Conservation (phyloP, 768 basidiomycete species). For the Lactifluus rugatus region DNA sequence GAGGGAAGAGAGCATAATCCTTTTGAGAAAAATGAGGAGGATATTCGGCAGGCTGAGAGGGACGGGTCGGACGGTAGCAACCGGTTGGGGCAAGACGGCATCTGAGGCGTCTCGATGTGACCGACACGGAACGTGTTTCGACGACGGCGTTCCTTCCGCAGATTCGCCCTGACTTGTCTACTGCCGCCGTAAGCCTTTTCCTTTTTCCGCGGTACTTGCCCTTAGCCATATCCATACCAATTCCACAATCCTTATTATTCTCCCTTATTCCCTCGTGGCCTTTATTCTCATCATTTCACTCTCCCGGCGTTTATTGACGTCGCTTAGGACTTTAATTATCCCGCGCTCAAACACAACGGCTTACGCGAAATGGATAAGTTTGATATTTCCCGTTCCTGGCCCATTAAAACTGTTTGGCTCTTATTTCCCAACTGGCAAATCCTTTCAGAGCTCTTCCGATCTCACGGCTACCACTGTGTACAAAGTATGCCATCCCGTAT, state of each 20-base stretch:
- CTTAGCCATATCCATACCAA: too few relatives aligned
- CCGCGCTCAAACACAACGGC: neutral
- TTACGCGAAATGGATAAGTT: slow-evolving; percentile 15
- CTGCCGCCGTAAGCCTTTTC: neutral
- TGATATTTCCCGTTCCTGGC: slow-evolving; percentile 11
- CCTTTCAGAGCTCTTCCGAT: slow-evolving; percentile 7
- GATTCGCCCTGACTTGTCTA: slow-evolving; percentile 23
- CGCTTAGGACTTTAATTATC: neutral
- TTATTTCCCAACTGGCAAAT: slow-evolving; percentile 10
- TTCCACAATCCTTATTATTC: too few relatives aligned
- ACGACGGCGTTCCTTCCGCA: slow-evolving; percentile 36
- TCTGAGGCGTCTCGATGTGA: slow-evolving; percentile 47
- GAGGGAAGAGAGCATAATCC: slow-evolving; percentile 24
- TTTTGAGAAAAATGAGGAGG: slow-evolving; percentile 37
- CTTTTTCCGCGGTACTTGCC: slow-evolving; percentile 3
- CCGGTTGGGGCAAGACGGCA: slow-evolving; percentile 42
- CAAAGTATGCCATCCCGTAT: neutral
- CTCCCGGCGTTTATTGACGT: neutral
- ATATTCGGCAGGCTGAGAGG: slow-evolving; percentile 33
- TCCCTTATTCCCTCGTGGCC: neutral
- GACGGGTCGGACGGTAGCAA: slow-evolving; percentile 45
- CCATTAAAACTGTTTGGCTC: slow-evolving; percentile 3
- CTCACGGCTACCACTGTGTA: neutral
- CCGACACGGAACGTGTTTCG: slow-evolving; percentile 73
- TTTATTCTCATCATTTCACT: neutral